Evolutionary conservation across 1,284 basidiomycete species (phyloP).

Genomic region (Sporisorium graminicola): DNA sequence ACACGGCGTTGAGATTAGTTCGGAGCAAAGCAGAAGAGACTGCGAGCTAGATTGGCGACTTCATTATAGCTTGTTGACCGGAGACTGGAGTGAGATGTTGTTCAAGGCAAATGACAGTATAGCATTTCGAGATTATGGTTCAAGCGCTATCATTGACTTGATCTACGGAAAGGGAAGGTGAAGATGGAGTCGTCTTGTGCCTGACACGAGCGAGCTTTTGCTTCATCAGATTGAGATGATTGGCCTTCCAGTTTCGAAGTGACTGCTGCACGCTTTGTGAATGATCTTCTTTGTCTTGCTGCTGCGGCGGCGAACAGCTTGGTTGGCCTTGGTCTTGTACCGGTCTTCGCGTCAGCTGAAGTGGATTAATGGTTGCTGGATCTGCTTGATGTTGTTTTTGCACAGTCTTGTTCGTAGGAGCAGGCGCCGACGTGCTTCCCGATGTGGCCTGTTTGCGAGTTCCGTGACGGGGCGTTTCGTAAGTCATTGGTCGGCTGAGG

Average conservation of each 20-base stretch:
- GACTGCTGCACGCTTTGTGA: slow-evolving; percentile 6
- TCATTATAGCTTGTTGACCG: too few species aligned
- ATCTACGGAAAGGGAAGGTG: neutral
- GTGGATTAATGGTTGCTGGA: neutral
- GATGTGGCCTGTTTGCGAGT: neutral
- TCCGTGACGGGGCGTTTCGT: neutral
- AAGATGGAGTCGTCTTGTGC: neutral
- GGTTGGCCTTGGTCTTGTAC: neutral
- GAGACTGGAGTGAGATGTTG: too few species aligned
- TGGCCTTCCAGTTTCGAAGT: slow-evolving; percentile 25
- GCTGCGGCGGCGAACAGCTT: neutral
- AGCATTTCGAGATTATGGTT: too few species aligned
- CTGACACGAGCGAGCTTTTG: slow-evolving; percentile 20
- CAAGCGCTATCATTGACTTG: neutral
- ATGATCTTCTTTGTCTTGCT: neutral
- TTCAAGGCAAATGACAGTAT: too few species aligned
- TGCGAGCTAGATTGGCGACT: too few species aligned
- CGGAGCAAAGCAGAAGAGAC: too few species aligned
- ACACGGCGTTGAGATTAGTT: too few species aligned
- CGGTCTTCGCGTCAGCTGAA: neutral
- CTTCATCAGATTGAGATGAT: slow-evolving; percentile 19
- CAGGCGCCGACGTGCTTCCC: neutral
- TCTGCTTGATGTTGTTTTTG: neutral
- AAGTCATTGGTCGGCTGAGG: slow-evolving; percentile 1
- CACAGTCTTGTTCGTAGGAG: neutral